Evolutionary conservation across 805 yeast species (phyloP).

Genomic region (Metschnikowia chrysomelidarum): DNA sequence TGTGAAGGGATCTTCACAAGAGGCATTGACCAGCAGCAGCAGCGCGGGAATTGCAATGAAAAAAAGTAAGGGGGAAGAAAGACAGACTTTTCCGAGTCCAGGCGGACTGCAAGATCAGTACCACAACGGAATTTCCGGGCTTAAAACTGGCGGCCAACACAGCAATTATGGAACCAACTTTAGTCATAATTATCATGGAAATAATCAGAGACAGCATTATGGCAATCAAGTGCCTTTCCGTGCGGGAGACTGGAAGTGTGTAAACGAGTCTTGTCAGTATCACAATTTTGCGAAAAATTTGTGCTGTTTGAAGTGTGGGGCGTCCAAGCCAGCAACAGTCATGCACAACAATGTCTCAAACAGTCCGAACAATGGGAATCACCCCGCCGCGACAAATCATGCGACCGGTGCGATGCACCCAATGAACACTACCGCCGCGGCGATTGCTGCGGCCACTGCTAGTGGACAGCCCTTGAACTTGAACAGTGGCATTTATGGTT

Average conservation of each 20-base stretch:
- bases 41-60: constrained; percentile 3
- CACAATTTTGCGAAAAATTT: constrained; percentile 92
- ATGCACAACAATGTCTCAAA: constrained; percentile 5
- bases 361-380: constrained; percentile 3
- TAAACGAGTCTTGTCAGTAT: constrained; percentile 72
- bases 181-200: constrained; percentile 17
- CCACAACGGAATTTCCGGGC: constrained; percentile 8
- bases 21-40: neutral
- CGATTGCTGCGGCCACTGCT: constrained; percentile 48
- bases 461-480: constrained; percentile 45
- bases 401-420: constrained; percentile 24
- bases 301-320: constrained; percentile 85
- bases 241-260: constrained; percentile 97
- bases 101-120: constrained; percentile 16
- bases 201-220: constrained; percentile 20
- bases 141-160: constrained; percentile 17
- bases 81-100: constrained; percentile 10
- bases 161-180: constrained; percentile 16
- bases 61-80: constrained; percentile 16
- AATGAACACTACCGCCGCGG: constrained; percentile 44
- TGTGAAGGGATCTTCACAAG: constrained; percentile 1
- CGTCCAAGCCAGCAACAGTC: constrained; percentile 50
- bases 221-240: constrained; percentile 78
- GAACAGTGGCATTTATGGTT: constrained; percentile 28
- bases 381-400: constrained; percentile 1